Conservation (phyloP, 2,329 filamentous ascomycete genomes). For the Claviceps sp. region DNA sequence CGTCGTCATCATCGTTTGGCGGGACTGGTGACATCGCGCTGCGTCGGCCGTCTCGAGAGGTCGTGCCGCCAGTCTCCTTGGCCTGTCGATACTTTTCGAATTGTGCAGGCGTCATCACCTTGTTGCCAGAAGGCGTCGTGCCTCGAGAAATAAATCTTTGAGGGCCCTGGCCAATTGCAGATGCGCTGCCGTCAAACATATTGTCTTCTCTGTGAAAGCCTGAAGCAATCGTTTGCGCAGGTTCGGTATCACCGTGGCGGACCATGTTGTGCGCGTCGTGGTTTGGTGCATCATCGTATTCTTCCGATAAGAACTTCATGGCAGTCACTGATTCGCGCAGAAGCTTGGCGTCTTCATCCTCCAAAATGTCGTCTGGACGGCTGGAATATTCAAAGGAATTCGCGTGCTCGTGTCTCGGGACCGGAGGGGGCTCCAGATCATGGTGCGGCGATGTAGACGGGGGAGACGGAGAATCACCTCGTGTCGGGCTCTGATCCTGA, state of each 20-base stretch:
- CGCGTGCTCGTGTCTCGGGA: constrained; percentile 21
- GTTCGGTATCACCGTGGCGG: constrained; percentile 25
- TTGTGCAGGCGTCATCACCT: constrained; percentile 81
- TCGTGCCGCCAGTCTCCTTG: constrained; percentile 44
- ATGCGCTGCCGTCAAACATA: constrained; percentile 36
- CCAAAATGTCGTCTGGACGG: constrained; percentile 24
- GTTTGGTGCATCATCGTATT: constrained; percentile 9
- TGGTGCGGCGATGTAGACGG: not conserved
- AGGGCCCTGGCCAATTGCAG: constrained; percentile 19
- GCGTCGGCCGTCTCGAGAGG: constrained; percentile 25
- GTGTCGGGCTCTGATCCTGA: constrained; percentile 37
- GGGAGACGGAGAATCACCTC: constrained; percentile 21
- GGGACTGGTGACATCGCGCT: constrained; percentile 13
- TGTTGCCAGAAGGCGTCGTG: constrained; percentile 39
- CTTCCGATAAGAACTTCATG: constrained; percentile 29
- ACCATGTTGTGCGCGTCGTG: constrained; percentile 17
- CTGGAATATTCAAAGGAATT: constrained; percentile 18
- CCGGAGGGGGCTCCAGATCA: constrained; percentile 13
- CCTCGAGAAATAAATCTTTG: constrained; percentile 22
- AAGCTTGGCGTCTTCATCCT: constrained; percentile 41
- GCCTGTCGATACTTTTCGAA: constrained; percentile 73
- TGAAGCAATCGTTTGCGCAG: constrained; percentile 15
- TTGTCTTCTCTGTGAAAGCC: constrained; percentile 36
- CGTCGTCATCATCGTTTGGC: constrained; percentile 48
- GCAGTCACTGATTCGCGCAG: constrained; percentile 39